Evolutionary conservation across 2,329 filamentous ascomycete genomes (phyloP), one percentile per base, ranked within the genome.

Genomic region (Paecilomyces formosus): DNA sequence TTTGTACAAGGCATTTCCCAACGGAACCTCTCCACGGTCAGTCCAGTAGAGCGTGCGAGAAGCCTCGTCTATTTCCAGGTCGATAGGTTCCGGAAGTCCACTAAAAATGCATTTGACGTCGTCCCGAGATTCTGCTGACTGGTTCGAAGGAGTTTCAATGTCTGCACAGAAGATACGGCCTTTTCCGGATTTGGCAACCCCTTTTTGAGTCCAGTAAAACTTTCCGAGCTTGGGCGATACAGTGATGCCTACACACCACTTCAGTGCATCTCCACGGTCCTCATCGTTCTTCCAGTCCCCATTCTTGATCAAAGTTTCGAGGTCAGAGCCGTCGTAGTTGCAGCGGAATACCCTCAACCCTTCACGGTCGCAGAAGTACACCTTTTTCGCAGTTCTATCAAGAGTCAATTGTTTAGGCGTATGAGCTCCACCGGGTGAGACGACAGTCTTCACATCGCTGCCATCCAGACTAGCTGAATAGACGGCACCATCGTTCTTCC

Each of bases 151-250:
- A 3, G 74, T 73, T 0, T 75, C 65, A 0, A 84, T 70, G 15
- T 70, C 66, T 0, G 83, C 82, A 3, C 74, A 70, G 65, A 82
- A 82, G 51, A 87, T 84, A 3, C 79, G 74, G 0, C 84, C 84
- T 49, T 76, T 65, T 1, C 68, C 70, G 0, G 73, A 76, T 66
- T 85, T 86, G 2, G 78, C 76, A 0, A 74, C 70, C 0, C 84
- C 84, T 63, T 86, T 86, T 55, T 86, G 83, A 0, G 80, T 82
- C 84, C 84, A 87, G 73, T 81, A 86, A 53, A 86, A 73, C 50
- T 78, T 75, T 13, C 76, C 75, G 0, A 70, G 68, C 0, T 67
- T 59, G 0, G 70, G 69, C 2, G 78, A 76, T 0, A 86, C 72
- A 0, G 79, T 68, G 45, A 87, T 75, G 1, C 84, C 84, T 8